These are phyloP conservation scores for Penicillium sp. DNA, from an alignment of 2,329 filamentous ascomycete species.

Conservation along the genomic window DNA sequence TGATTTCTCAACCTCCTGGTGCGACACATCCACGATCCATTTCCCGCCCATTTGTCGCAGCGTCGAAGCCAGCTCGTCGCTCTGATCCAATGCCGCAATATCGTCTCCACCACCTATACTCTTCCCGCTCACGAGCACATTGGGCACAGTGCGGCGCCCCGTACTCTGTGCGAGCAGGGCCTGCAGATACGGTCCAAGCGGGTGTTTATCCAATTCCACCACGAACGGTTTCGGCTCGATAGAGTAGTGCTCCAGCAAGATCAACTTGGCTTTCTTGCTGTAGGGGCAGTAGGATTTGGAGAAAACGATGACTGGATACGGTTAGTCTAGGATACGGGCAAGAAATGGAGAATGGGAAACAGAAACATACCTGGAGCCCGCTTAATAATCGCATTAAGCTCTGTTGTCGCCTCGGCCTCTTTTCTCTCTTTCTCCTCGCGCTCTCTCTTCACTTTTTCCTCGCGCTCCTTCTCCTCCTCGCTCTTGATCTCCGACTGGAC, in stretches of 20 bases:
- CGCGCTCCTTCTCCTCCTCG: conserved; percentile 39
- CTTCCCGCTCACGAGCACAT: conserved; percentile 81
- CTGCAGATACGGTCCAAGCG: conserved; percentile 72
- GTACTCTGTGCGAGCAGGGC: conserved; percentile 69
- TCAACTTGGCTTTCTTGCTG: conserved; percentile 79
- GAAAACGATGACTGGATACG: conserved; percentile 77
- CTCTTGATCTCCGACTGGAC: conserved; percentile 11
- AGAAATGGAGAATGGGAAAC: neutral
- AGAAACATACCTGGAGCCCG: conserved; percentile 70
- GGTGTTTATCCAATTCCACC: conserved; percentile 84
- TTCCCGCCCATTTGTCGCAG: conserved; percentile 73
- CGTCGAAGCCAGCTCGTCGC: conserved; percentile 67
- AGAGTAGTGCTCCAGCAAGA: conserved; percentile 79
- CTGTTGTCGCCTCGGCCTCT: conserved; percentile 56
- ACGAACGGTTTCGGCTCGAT: conserved; percentile 82
- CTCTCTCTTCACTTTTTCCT: conserved; percentile 56
- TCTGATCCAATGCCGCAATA: conserved; percentile 67
- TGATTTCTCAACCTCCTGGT: conserved; percentile 17
- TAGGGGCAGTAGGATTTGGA: conserved; percentile 90
- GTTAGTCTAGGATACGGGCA: conserved; percentile 6
- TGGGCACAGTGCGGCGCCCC: conserved; percentile 82
- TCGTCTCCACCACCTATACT: conserved; percentile 92
- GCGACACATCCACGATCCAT: conserved; percentile 49
- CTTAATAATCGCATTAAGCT: conserved; percentile 78
- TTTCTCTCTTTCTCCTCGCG: conserved; percentile 19